Base-by-base conservation (phyloP, 768 basidiomycete species). In the Favolaschia claudopus region DNA sequence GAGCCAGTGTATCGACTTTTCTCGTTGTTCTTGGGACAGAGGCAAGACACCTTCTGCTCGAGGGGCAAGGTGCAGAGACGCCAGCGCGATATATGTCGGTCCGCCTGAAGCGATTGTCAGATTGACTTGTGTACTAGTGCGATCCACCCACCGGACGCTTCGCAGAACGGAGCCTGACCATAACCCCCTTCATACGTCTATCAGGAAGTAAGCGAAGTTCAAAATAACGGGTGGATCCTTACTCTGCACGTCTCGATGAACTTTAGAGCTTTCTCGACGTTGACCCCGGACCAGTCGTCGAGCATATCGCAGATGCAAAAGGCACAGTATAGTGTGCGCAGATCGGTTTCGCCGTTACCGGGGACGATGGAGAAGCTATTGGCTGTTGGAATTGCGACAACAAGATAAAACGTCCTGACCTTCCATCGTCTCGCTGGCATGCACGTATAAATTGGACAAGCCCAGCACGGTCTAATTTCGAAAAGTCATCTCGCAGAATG, bases 171-270 rank as follows among this genome's bases (percentile, higher is more conserved):
- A 2, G 84, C 79, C 69, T 95, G 92, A 0, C 93, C 94, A 66
- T 92, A 99, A 1, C 93, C 96, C 14, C 95, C 95, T 80, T 97
- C 95, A 68, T 95, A 93, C 3, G 89, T 88, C 96, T 98, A 36
- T 54, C 42, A 60, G 24, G 42, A 38, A 22, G 31, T 14, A 56
- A 57, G 39, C 39, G 49, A 45, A 34, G 22, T 33, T 33, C 33
- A n/a, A n/a, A n/a, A n/a, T n/a, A n/a, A n/a, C n/a, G n/a, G n/a
- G n/a, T 34, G 46, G 59, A 37, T 24, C 3, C 19, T 66, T 69
- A 96, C 95, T 72, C 89, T 80, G 71, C 96, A 97, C 4, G 79
- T 73, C 17, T 77, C 73, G 32, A 97, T 83, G 66, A 89, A 97
- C 4, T 67, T 69, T 13, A 90, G 67, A 0, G 93, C 89, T 20